Evolutionary conservation across 768 basidiomycete genomes (phyloP).

Genomic region (Boletus speciosus): DNA sequence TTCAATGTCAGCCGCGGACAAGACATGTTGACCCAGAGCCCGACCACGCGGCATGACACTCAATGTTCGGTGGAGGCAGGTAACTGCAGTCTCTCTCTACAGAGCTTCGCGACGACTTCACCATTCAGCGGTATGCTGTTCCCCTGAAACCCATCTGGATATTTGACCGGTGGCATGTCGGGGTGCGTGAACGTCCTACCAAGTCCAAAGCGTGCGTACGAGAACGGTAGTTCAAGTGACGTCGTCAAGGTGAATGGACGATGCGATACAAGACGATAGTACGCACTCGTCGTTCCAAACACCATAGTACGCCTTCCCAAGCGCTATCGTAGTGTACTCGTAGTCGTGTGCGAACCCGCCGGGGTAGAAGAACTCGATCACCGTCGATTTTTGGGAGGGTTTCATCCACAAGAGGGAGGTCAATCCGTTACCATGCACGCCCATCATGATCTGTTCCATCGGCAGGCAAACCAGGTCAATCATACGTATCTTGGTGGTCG

Average conservation of each 20-base stretch:
- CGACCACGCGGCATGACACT: not conserved
- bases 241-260: not conserved
- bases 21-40: not conserved
- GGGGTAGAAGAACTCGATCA: slow-evolving; percentile 90
- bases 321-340: slow-evolving; percentile 71
- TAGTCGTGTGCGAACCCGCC: slow-evolving; percentile 85
- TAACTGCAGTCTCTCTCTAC: slow-evolving; percentile 46
- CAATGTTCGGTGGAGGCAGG: not conserved
- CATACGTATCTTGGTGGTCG: not conserved
- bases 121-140: slow-evolving; percentile 84
- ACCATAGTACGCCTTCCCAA: slow-evolving; percentile 82
- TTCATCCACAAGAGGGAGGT: slow-evolving; percentile 93
- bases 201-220: not conserved
- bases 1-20: not conserved
- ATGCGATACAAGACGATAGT: not conserved
- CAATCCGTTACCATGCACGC: slow-evolving; percentile 89
- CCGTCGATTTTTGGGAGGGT: slow-evolving; percentile 73
- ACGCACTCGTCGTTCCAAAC: slow-evolving; percentile 76
- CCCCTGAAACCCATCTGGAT: slow-evolving; percentile 88
- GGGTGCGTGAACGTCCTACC: slow-evolving; percentile 72
- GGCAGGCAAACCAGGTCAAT: not conserved
- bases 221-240: not conserved
- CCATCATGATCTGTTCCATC: slow-evolving; percentile 76
- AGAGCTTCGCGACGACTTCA: slow-evolving; percentile 57
- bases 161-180: slow-evolving; percentile 59